These are phyloP conservation scores for Neurospora sp. DNA, from an alignment of 495 filamentous ascomycete species.

Conservation along the genomic window DNA sequence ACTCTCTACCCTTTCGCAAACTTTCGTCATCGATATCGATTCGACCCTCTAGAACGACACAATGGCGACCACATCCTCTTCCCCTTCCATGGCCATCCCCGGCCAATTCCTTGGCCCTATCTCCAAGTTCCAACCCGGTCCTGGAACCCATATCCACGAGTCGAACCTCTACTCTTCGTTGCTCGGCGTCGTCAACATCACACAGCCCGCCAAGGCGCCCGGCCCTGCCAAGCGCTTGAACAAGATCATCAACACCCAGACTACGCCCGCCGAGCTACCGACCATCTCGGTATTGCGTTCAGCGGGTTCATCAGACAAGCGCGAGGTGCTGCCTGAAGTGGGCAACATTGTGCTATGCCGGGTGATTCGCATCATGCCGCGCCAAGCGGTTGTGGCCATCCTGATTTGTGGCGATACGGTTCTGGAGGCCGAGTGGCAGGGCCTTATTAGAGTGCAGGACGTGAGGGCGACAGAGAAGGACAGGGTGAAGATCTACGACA, in stretches of 20 bases:
- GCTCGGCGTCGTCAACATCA: conserved; percentile 50
- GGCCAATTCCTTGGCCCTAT: conserved; percentile 68
- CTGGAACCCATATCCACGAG: conserved; percentile 72
- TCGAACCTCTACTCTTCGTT: conserved; percentile 63
- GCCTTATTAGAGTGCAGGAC: conserved; percentile 67
- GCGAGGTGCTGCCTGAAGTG: conserved; percentile 72
- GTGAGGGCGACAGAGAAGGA: conserved; percentile 95
- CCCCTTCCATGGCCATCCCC: conserved; percentile 41
- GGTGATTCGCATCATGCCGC: conserved; percentile 71
- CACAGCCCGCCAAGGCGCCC: conserved; percentile 35
- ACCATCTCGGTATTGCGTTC: conserved; percentile 25
- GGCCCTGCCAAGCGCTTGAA: conserved; percentile 49
- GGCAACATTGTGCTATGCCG: conserved; percentile 71
- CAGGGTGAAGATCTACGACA: conserved; percentile 78
- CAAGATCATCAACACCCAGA: conserved; percentile 33
- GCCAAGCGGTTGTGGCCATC: conserved; percentile 75
- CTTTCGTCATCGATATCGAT: background rate
- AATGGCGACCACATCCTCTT: conserved; percentile 12
- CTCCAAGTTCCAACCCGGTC: conserved; percentile 55
- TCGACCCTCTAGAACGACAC: background rate
- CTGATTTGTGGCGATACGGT: conserved; percentile 61
- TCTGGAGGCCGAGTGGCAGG: conserved; percentile 51
- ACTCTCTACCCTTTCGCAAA: background rate
- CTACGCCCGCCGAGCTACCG: conserved; percentile 23
- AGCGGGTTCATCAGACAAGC: conserved; percentile 33